Conservation (phyloP, 2,329 filamentous ascomycete species). For the Diaporthe vaccinii region DNA sequence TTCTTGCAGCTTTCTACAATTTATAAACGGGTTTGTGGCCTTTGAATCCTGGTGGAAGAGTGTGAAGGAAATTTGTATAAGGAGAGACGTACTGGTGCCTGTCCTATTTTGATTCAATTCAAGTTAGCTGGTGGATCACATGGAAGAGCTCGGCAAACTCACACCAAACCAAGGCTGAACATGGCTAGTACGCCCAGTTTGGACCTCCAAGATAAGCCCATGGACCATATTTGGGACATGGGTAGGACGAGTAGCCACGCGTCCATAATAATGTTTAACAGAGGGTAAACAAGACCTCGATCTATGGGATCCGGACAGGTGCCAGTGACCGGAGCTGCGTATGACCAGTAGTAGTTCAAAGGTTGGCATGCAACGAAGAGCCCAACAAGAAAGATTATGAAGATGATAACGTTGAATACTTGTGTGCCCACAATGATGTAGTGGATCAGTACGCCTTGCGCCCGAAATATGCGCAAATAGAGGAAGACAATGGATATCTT, state of each 20-base stretch:
- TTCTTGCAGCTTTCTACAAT: background rate
- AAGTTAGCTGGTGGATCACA: background rate
- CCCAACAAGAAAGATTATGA: constrained; percentile 6
- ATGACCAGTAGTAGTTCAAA: background rate
- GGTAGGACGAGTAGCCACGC: constrained; percentile 4
- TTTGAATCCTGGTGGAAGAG: background rate
- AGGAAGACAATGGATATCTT: constrained; percentile 21
- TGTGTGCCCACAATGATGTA: background rate
- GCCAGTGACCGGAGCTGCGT: background rate
- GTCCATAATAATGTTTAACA: background rate
- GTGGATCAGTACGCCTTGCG: background rate
- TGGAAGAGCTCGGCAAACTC: background rate
- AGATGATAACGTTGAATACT: constrained; percentile 5
- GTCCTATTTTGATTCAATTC: background rate
- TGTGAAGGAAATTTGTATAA: background rate
- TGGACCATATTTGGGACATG: constrained; percentile 8
- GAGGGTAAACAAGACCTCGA: constrained; percentile 1
- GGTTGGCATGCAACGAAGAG: constrained; percentile 8
- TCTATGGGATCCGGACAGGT: constrained; percentile 10
- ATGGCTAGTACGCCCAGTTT: constrained; percentile 2
- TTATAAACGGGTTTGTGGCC: background rate
- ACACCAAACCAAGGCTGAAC: constrained; percentile 18
- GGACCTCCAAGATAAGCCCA: constrained; percentile 5
- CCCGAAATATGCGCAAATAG: constrained; percentile 1
- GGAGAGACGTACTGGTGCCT: background rate